phyloP scores from a whole-genome alignment of 768 basidiomycete genomes.

The Agaricus sinodeliciosus region DNA sequence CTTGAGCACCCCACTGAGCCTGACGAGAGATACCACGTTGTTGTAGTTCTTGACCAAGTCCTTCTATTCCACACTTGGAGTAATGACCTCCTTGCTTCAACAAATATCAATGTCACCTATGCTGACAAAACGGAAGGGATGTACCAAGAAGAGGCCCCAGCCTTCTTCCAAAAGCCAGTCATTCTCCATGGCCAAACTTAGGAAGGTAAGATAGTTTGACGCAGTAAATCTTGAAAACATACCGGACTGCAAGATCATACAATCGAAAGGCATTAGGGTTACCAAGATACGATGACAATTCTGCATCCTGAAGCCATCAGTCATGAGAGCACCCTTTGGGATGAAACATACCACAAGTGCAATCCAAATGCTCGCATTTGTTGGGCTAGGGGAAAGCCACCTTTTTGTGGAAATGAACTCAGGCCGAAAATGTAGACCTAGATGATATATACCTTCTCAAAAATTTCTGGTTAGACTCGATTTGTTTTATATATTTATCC shows the following conservation, averaged over 20 bases:
- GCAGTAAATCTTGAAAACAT: slow-evolving; percentile 14
- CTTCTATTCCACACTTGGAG: slow-evolving; percentile 55
- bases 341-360: slow-evolving; percentile 48
- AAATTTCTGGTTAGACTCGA: slow-evolving; percentile 53
- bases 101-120: slow-evolving; percentile 5
- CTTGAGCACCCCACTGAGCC: slow-evolving; percentile 67
- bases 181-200: slow-evolving; percentile 55
- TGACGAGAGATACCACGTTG: slow-evolving; percentile 60
- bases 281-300: slow-evolving; percentile 53
- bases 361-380: slow-evolving; percentile 64
- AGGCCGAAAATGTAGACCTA: neutral
- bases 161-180: slow-evolving; percentile 73
- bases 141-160: slow-evolving; percentile 57
- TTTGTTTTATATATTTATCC: slow-evolving; percentile 45
- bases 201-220: neutral
- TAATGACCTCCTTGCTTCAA: slow-evolving; percentile 66
- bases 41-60: slow-evolving; percentile 61
- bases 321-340: neutral
- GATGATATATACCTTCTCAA: slow-evolving; percentile 40
- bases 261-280: slow-evolving; percentile 54
- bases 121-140: neutral
- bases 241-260: slow-evolving; percentile 68
- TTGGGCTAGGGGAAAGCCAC: slow-evolving; percentile 65
- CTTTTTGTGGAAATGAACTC: slow-evolving; percentile 22
- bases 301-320: slow-evolving; percentile 47